Base-by-base conservation (phyloP, 2,329 filamentous ascomycete species). In the Phoma sp. region DNA sequence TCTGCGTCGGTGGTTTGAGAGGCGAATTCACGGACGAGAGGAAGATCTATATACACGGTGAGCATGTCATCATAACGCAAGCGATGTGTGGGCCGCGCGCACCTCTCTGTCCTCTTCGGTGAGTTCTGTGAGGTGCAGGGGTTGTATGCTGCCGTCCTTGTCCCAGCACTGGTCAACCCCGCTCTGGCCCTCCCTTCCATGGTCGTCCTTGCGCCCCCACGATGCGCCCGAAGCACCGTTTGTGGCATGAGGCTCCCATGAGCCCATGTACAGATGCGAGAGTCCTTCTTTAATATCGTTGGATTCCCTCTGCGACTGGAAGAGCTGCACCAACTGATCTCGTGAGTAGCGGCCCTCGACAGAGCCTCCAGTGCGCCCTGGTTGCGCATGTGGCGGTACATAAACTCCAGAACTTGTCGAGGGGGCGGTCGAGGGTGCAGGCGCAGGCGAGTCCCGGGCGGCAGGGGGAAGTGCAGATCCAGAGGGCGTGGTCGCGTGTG, bases 91-190 rank as follows among this genome's bases (percentile, higher is more conserved):
- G 22, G 41, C 37, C 8, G 18, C 82, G 59, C 67, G 50, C 71
- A 87, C 86, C 78, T 88, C 84, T 77, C 79, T 83, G 75, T 88
- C 86, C 47, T 86, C 84, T 41, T 87, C 84, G 29, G 80, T 83
- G 85, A 96, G 86, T 38, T 89, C 86, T 58, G 85, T 82, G 60
- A 96, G 74, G 27, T 86, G 86, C 60, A 97, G 80, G 6, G 93
- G 91, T 60, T 85, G 83, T 39, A 86, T 82, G 47, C 83, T 82
- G 23, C 90, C 91, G 55, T 83, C 82, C 54, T 83, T 77, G 69
- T 96, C 90, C 95, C 93, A 99, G 74, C 93, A 98, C 37, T 93
- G 85, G 59, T 95, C 91, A n/a, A 93, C 90, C 39, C 93, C 92
- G 68, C 89, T 86, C 54, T 87, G 87, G 59, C 83, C 80, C 59